Conservation (phyloP, 2,329 filamentous ascomycete species). For the Aspergillus hortae region DNA sequence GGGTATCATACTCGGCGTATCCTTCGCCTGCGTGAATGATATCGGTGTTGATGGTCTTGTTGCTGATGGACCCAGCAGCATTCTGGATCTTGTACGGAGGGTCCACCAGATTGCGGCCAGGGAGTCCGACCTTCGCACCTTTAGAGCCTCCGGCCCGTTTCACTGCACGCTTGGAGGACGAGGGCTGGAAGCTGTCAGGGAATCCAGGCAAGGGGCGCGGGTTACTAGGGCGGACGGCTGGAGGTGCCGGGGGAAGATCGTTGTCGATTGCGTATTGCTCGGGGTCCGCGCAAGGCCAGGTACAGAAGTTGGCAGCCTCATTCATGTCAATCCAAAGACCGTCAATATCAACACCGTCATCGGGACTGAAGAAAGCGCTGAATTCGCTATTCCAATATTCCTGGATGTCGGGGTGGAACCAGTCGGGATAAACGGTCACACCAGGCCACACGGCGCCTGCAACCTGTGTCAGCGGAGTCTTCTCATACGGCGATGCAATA, state of each 20-base stretch:
- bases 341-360: slow-evolving; percentile 69
- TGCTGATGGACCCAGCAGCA: slow-evolving; percentile 49
- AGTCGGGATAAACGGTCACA: slow-evolving; percentile 69
- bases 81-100: slow-evolving; percentile 66
- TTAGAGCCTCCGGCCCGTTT: slow-evolving; percentile 10
- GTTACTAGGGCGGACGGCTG: slow-evolving; percentile 56
- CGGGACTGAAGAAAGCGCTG: slow-evolving; percentile 58
- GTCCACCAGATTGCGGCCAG: slow-evolving; percentile 60
- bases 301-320: slow-evolving; percentile 53
- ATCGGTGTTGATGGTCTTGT: slow-evolving; percentile 64
- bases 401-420: slow-evolving; percentile 65
- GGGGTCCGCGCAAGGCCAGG: slow-evolving; percentile 55
- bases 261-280: slow-evolving; percentile 47
- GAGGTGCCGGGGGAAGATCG: slow-evolving; percentile 55
- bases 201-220: slow-evolving; percentile 68
- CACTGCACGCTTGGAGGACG: slow-evolving; percentile 13
- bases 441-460: slow-evolving; percentile 74
- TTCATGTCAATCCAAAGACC: slow-evolving; percentile 75
- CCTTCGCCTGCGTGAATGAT: slow-evolving; percentile 63
- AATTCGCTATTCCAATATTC: slow-evolving; percentile 71
- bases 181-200: slow-evolving; percentile 63
- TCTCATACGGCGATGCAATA: not conserved
- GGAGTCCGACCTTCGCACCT: slow-evolving; percentile 54
- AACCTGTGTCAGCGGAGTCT: slow-evolving; percentile 3
- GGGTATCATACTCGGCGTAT: slow-evolving; percentile 67